Evolutionary conservation across 352 stramenopile genomes (phyloP).

Genomic region (Globisporangium recalcitrans): DNA sequence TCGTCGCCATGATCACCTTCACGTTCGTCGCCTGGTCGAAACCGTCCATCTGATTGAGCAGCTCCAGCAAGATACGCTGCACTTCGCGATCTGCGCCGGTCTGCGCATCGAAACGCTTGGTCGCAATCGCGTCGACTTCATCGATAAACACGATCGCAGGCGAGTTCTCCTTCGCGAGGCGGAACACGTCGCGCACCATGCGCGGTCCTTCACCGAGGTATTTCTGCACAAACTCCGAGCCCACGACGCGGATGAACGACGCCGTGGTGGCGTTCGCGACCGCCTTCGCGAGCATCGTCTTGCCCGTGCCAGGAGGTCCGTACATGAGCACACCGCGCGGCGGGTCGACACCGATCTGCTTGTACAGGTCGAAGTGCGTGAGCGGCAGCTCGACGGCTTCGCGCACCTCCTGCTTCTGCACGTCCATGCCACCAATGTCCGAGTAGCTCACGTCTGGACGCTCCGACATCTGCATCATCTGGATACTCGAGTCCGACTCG

Average conservation of each 20-base stretch:
- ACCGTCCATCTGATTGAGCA: conserved; percentile 99
- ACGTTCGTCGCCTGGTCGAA: conserved; percentile 99
- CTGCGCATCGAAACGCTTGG: conserved; percentile 99
- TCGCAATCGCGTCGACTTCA: conserved; percentile 99
- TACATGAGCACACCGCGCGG: conserved; percentile 98
- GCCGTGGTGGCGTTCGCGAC: conserved; percentile 98
- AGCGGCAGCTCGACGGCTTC: conserved; percentile 99
- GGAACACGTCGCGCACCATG: conserved; percentile 99
- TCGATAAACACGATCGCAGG: conserved; percentile 99
- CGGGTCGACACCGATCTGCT: conserved; percentile 99
- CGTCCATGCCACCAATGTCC: conserved; percentile 99
- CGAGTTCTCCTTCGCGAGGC: conserved; percentile 98
- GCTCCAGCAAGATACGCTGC: conserved; percentile 99
- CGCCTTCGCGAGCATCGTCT: conserved; percentile 99
- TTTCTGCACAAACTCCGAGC: conserved; percentile 99
- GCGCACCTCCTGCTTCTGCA: conserved; percentile 98
- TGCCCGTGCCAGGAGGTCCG: conserved; percentile 93
- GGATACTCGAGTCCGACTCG: conserved; percentile 99
- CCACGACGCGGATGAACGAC: conserved; percentile 97
- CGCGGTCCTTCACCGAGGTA: conserved; percentile 98
- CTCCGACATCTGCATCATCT: conserved; percentile 98
- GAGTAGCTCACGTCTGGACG: conserved; percentile 93
- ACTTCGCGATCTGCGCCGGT: conserved; percentile 95
- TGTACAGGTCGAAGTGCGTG: conserved; percentile 99
- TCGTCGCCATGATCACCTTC: conserved; percentile 99